Percentiles rank a stretch among this genome's conserved stretches.
Conservation (phyloP, 495 filamentous ascomycete genomes). For the Lasiosphaeria hispida region DNA sequence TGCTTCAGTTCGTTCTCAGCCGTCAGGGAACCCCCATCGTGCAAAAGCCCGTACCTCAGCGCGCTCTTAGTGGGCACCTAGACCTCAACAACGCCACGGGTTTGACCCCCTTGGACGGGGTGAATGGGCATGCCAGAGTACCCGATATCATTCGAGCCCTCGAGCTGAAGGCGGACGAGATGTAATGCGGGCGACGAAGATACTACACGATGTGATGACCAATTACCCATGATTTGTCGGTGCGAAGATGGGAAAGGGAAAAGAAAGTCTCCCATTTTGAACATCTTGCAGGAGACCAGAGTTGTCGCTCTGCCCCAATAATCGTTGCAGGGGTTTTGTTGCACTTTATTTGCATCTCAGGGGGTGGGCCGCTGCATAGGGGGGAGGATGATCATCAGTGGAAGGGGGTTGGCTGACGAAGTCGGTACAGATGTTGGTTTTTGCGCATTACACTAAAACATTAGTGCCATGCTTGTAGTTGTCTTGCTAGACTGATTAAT, state of each 20-base stretch:
- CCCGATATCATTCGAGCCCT: conserved; percentile 39
- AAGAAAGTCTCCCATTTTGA: not conserved
- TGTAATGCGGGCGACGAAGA: conserved; percentile 46
- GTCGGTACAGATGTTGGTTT: no score
- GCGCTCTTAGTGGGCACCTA: conserved; percentile 35
- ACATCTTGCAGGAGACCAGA: not conserved
- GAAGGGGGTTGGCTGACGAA: no score
- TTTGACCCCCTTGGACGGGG: conserved; percentile 14
- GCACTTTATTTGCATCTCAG: not conserved
- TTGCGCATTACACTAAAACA: no score
- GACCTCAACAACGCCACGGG: conserved; percentile 30
- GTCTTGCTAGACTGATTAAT: no score
- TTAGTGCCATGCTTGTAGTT: no score
- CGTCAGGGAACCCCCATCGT: conserved; percentile 55
- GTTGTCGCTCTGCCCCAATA: not conserved
- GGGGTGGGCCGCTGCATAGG: not conserved
- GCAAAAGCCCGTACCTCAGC: conserved; percentile 39
- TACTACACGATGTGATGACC: not conserved
- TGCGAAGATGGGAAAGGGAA: not conserved
- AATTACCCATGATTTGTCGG: not conserved
- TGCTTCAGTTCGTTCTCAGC: conserved; percentile 55
- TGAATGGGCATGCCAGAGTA: conserved; percentile 30
- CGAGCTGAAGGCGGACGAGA: conserved; percentile 46
- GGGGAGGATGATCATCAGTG: no score
- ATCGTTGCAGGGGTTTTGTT: not conserved